Percentiles rank a stretch among this genome's conserved stretches.
phyloP scores from a whole-genome alignment of 345 rosid species.

The Salix caprea region DNA sequence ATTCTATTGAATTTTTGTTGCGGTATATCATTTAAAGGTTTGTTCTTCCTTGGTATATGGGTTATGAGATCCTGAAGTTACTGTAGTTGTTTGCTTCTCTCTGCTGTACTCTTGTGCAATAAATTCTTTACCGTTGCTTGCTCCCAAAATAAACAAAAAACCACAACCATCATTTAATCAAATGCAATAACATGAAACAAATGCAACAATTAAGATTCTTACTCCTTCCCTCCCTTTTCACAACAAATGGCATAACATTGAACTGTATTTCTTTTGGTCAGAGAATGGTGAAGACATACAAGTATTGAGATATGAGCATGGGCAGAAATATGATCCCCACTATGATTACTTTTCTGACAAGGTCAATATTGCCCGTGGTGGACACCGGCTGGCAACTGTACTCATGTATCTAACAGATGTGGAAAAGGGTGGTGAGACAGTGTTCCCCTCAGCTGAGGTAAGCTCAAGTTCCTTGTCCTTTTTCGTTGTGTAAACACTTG shows the following conservation, averaged over 20 bases:
- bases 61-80: background rate
- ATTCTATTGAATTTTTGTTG: background rate
- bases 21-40: background rate
- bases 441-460: constrained; percentile 87
- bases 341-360: constrained; percentile 84
- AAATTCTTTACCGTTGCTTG: background rate
- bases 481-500: background rate
- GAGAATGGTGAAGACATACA: constrained; percentile 96
- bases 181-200: background rate
- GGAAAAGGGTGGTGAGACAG: constrained; percentile 91
- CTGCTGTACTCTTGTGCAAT: background rate
- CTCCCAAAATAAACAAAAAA: background rate
- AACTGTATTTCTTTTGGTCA: constrained; percentile 21
- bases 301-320: constrained; percentile 79
- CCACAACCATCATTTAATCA: too few species aligned
- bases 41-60: background rate
- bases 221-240: background rate
- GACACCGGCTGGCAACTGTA: constrained; percentile 85
- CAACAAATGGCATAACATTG: background rate
- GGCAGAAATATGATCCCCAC: constrained; percentile 90
- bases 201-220: background rate
- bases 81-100: background rate
- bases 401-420: constrained; percentile 90
- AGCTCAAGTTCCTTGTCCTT: constrained; percentile 13
- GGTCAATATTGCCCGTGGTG: constrained; percentile 89